Evolutionary conservation across 1,139 yeast species (phyloP).

Genomic region (Blastobotrys aristatus): DNA sequence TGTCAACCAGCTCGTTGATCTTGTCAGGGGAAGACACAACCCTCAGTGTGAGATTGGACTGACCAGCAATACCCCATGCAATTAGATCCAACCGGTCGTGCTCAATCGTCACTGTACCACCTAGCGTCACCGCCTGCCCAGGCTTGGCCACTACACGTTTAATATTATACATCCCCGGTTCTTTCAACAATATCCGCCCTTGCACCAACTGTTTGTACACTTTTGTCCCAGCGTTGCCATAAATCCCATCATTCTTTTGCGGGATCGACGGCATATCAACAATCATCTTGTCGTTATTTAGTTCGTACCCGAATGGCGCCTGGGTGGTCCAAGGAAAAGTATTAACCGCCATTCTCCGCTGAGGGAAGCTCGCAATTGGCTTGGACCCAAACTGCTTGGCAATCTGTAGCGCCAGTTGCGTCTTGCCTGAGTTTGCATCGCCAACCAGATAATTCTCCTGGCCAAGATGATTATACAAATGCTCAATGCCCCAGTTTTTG

Average conservation of each 20-base stretch:
- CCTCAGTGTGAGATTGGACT: slow-evolving; percentile 14
- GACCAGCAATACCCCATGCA: slow-evolving; percentile 20
- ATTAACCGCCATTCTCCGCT: slow-evolving; percentile 12
- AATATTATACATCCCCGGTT: slow-evolving; percentile 22
- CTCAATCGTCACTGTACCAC: slow-evolving; percentile 28
- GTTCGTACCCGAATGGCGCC: slow-evolving; percentile 19
- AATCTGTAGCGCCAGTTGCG: slow-evolving; percentile 41
- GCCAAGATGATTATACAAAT: slow-evolving; percentile 37
- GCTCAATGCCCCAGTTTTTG: slow-evolving; percentile 48
- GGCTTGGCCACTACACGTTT: slow-evolving; percentile 22
- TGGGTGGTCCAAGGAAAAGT: slow-evolving; percentile 26
- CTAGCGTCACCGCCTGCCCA: slow-evolving; percentile 26
- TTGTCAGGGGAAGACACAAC: slow-evolving; percentile 24
- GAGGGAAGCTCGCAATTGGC: slow-evolving; percentile 1
- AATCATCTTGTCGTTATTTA: slow-evolving; percentile 18
- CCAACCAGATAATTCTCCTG: slow-evolving; percentile 59
- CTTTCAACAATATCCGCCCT: slow-evolving; percentile 15
- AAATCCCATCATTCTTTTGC: slow-evolving; percentile 19
- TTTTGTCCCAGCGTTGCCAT: slow-evolving; percentile 18
- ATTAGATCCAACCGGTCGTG: slow-evolving; percentile 16
- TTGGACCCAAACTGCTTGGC: slow-evolving; percentile 13
- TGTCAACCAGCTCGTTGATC: slow-evolving; percentile 29
- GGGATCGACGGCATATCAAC: slow-evolving; percentile 26
- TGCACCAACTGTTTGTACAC: not conserved
- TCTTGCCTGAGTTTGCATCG: slow-evolving; percentile 71